Base-by-base conservation (phyloP, 305 asterid genomes). In the Fraxinus platypoda region DNA sequence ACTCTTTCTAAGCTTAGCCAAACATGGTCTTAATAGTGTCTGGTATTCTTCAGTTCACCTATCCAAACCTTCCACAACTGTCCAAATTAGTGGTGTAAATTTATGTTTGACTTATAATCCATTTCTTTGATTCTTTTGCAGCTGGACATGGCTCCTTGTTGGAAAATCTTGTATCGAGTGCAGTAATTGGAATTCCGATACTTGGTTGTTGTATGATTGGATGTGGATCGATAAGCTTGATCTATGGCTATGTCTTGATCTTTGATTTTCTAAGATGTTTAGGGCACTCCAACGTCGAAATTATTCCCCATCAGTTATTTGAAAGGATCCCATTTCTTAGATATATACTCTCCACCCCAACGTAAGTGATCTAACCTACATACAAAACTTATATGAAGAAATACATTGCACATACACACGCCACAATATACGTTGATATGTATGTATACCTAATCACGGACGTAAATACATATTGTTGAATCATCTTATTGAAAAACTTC, bases 231-330 rank as follows among this genome's bases (percentile, higher is more conserved):
- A 84, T 91, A 77, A 78, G 87, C 83, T 87, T 90, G 90, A 87
- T 93, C 59, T 94, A 92, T 37, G 87, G 81, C 66, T 89, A 95
- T 75, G 89, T 93, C 6, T 75, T 95, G 93, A 54, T 81, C 13
- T 95, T 95, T 82, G 98, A 94, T 87, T 85, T 86, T 0, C 80
- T 95, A 76, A 93, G 98, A 82, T 92, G 97, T 81, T 90, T 95
- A 62, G 98, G 98, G 8, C 97, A 95, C 88, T 90, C 92, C 78
- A 94, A 95, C 71, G 89, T 90, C 21, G 99, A 95, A 80, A 90
- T 95, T 15, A 62, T 95, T 80, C 96, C 99, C 0, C 93, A 94
- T 90, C 93, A 78, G 62, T 76, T 94, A 30, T 95, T 93, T 84
- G 90, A 93, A 3, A 78, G 73, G 9, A 72, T 90, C 41, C 98